Evolutionary conservation across 768 basidiomycete species (phyloP).

Genomic region (Amanita rubescens): DNA sequence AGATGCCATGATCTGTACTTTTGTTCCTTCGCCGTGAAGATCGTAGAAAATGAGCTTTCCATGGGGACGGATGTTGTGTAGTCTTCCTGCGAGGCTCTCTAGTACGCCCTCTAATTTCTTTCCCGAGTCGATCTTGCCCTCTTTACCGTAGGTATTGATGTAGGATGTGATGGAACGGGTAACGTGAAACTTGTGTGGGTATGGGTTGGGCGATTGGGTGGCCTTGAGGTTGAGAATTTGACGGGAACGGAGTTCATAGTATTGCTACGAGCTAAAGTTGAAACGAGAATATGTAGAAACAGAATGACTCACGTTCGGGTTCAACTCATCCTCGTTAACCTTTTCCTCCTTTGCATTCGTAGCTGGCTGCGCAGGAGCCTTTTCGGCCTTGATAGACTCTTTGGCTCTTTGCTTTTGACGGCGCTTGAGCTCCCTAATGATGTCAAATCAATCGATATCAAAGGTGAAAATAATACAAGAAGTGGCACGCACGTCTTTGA

Average conservation of each 20-base stretch:
- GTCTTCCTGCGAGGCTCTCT: conserved; percentile 79
- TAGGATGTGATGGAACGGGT: conserved; percentile 66
- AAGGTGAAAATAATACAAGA: conserved; percentile 8
- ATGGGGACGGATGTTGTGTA: conserved; percentile 82
- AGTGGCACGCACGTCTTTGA: conserved; percentile 76
- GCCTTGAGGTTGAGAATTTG: conserved; percentile 81
- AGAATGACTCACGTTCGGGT: conserved; percentile 68
- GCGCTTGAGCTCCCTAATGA: conserved; percentile 85
- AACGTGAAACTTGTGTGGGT: conserved; percentile 99
- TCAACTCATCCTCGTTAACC: conserved; percentile 76
- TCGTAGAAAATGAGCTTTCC: conserved; percentile 94
- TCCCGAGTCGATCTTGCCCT: conserved; percentile 64
- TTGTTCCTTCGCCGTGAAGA: conserved; percentile 83
- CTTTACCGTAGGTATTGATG: conserved; percentile 63
- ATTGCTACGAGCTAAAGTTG: conserved; percentile 59
- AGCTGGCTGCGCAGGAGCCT: conserved; percentile 33
- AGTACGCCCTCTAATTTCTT: conserved; percentile 49
- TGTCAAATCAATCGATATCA: conserved; percentile 21
- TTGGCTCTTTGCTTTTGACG: conserved; percentile 81
- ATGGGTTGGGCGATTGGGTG: conserved; percentile 85
- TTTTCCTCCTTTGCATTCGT: conserved; percentile 34
- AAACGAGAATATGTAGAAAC: not conserved
- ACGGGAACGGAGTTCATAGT: conserved; percentile 88
- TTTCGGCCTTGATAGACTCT: conserved; percentile 69
- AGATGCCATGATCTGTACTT: conserved; percentile 93